Base-by-base conservation (phyloP, 768 basidiomycete genomes). In the Postia placenta region DNA sequence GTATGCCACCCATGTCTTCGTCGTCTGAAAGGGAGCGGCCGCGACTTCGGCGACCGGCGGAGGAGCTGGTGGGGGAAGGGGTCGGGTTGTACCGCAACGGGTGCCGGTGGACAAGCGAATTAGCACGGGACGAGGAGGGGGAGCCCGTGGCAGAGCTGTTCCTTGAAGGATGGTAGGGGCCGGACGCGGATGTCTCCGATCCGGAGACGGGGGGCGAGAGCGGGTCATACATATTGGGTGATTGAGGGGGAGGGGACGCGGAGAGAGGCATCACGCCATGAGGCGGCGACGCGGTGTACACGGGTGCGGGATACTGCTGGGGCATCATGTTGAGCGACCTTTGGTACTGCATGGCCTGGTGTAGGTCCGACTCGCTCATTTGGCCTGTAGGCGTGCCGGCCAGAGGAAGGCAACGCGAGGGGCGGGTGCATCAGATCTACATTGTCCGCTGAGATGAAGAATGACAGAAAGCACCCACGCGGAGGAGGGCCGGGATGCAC, bases 171-270 rank as follows among this genome's bases (percentile, higher is more conserved):
- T 85, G 83, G 75, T 88, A 83, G 52, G 83, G 67, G 61, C 85
- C 85, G 78, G 89, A 87, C 59, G 75, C 85, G 63, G 88, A 90
- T 65, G 86, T 87, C 70, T 91, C 88, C 71, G 88, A 90, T 72
- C 87, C 87, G 74, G 87, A 90, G 64, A 88, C 74, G 70, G 85
- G 86, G 65, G 88, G 88, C 49, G 87, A 88, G 60, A 89, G 72
- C 65, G 87, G 83, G 72, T 87, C 86, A 69, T 90, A 89, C 70
- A 86, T 78, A 71, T 83, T 78, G 67, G 85, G 84, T 58, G 83
- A 79, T 60, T 82, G 82, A 63, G 87, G 83, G 63, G 88, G 85
- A 58, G 87, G 66, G 53, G 69, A 67, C 37, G 55, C 69, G 61
- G 68, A 81, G 66, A 83, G 69, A 50, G 75, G 79, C 73, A 84